Evolutionary conservation across 305 asterid species (phyloP), one percentile per base, ranked within the genome.

Genomic region (Fraxinus xanthoxyloides): DNA sequence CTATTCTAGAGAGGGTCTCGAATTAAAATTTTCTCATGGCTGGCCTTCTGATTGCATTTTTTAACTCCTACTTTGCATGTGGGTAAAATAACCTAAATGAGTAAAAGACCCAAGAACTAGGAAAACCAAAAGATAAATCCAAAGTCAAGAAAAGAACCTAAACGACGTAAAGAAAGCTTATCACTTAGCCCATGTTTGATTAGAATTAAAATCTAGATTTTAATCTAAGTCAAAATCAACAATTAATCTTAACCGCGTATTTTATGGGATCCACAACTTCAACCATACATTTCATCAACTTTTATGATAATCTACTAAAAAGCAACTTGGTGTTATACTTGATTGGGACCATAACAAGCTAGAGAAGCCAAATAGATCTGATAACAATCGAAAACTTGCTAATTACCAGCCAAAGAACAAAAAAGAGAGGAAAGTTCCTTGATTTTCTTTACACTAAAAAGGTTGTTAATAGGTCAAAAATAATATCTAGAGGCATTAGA

Each of bases 341-440:
- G 7, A 36, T 36, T 36, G 21, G 59, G 59, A 15, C 8, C 61
- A 51, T 51, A 15, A 7, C 21, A 34, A 72, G 43, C 46, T 72
- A 72, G 76, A 72, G 76, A 77, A 7, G 65, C 77, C 61, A 70
- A 5, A 63, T 9, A 77, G 28, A 43, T 43, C 70, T 31, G 72
- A 43, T 80, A 59, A 46, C 65, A 77, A 77, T 35, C n/a, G 77
- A 15, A 15, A 34, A 43, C 59, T 69, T 81, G 30, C 63, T 51
- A 51, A 36, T 1, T 36, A 36, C 40, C 61, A 51, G 2, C 61
- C 61, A 51, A 51, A 4, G 61, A 51, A 51, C 61, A 51, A 51
- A 17, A 17, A 51, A 36, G 61, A 51, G 61, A 51, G 23, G 61
- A 17, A 17, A 7, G 10, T 36, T 1, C 61, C 7, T 51, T 4